Evolutionary conservation across 73 alveolate genomes (phyloP), one percentile per base, ranked within the genome.

Genomic region (Stentor roeselii): DNA sequence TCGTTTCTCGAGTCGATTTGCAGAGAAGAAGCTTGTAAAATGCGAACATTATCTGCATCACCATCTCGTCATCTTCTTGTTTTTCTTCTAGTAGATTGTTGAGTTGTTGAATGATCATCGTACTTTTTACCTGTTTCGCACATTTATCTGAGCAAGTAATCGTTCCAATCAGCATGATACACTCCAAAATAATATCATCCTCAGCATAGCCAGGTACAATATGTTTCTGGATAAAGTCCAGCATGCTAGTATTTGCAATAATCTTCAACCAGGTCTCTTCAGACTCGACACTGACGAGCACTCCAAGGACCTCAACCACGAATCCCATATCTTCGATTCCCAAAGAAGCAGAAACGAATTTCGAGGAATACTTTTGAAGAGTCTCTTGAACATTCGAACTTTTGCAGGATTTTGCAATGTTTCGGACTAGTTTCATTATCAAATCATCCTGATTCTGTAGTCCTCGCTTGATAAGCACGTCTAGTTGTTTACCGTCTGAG

Each of bases 51-150:
- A 90, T 90, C 75, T 94, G 90, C 59, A 84, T 89, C 15, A 94
- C 95, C 96, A 94, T 92, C 75, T 94, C 98, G 80, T 94, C 98
- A 84, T 94, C 98, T 80, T 94, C 98, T 76, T 89, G 94, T 87
- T 94, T 94, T 41, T 91, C 95, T 11, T 88, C 87, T 32, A 90
- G 89, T 15, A 94, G 90, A 36, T 88, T 89, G 39, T 93, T 86
- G 36, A 92, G 90, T 83, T 86, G 85, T 59, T 92, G 82, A 41
- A 94, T 85, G 21, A 94, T 78, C 40, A 80, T 42, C 42, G 77
- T 86, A 59, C 85, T 89, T 83, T 75, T 83, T 15, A 76, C 86
- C 89, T 75, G 84, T 90, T 82, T 95, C 6, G 93, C 97, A 84
- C 86, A 35, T 82, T 88, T 76, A 34, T 61, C 61, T 6, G 38